These are phyloP conservation scores for Dovyalis caffra DNA, from an alignment of 345 rosid genomes.

Conservation along the genomic window DNA sequence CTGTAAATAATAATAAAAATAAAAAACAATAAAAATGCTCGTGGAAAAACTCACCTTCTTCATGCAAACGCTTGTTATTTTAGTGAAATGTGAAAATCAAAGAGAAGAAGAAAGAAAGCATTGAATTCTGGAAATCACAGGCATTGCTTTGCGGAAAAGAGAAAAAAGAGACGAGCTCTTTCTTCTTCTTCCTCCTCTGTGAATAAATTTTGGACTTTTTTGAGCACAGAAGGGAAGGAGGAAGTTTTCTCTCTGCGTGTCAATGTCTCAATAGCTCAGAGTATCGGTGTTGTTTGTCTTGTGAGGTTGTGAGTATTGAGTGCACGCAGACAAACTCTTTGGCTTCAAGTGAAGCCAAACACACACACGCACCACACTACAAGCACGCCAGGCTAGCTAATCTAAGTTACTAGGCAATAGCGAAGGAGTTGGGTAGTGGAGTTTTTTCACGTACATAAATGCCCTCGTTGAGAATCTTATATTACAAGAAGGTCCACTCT, in stretches of 20 bases:
- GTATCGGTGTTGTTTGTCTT: conserved; percentile 37
- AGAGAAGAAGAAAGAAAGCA: conserved; percentile 29
- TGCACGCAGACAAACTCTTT: not conserved
- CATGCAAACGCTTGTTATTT: not conserved
- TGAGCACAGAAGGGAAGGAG: conserved; percentile 8
- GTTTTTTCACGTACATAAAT: conserved; percentile 17
- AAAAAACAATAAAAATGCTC: not conserved
- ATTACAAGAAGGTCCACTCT: not conserved
- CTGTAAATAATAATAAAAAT: not conserved
- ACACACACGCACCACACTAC: too few species aligned
- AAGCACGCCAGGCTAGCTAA: conserved; percentile 1
- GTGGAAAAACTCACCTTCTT: conserved; percentile 23
- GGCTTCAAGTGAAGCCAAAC: conserved; percentile 16
- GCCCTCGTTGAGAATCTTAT: conserved; percentile 1
- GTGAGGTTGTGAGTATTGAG: not conserved
- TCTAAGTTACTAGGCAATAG: too few species aligned
- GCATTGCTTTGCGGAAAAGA: conserved; percentile 42
- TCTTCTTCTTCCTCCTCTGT: too few species aligned
- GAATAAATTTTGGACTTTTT: conserved; percentile 17
- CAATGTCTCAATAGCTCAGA: conserved; percentile 29
- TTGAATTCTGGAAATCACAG: conserved; percentile 38
- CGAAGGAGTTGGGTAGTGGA: not conserved
- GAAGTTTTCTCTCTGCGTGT: conserved; percentile 1
- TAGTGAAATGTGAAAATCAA: conserved; percentile 22
- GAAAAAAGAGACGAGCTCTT: conserved; percentile 15